Conservation (phyloP, 169 alveolate species). For the Plasmodium berghei region DNA sequence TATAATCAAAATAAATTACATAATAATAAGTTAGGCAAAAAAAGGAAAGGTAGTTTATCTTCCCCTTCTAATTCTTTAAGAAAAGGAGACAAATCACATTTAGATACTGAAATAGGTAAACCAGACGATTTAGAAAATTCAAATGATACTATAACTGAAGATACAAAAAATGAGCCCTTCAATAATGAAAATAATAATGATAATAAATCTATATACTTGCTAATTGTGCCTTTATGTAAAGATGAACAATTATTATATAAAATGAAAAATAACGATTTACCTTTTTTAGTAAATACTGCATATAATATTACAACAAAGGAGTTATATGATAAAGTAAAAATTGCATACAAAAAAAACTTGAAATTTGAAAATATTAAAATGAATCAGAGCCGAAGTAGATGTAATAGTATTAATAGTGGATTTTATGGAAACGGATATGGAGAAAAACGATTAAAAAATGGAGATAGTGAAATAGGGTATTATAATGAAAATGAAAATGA, state of each 20-base stretch:
- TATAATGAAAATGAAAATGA: background rate
- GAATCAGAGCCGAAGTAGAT: background rate
- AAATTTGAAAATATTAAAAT: no score
- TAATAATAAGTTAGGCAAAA: slow-evolving; percentile 23
- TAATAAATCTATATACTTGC: slow-evolving; percentile 31
- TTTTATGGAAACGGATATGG: background rate
- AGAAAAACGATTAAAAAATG: background rate
- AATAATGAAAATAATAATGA: slow-evolving; percentile 8
- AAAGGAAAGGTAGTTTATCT: slow-evolving; percentile 28
- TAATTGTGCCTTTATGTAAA: slow-evolving; percentile 38
- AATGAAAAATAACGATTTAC: slow-evolving; percentile 64
- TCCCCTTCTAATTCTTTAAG: slow-evolving; percentile 2
- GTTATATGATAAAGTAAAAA: slow-evolving; percentile 19
- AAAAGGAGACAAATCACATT: slow-evolving; percentile 26
- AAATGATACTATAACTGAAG: slow-evolving; percentile 11
- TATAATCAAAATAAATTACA: slow-evolving; percentile 5
- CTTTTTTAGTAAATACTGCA: slow-evolving; percentile 34
- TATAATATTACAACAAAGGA: slow-evolving; percentile 24
- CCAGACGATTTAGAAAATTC: slow-evolving; percentile 21
- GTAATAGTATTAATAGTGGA: background rate
- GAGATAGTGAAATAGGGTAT: background rate
- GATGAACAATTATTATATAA: slow-evolving; percentile 56
- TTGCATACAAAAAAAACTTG: slow-evolving; percentile 5
- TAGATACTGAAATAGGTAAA: slow-evolving; percentile 36
- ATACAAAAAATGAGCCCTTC: background rate